Evolutionary conservation across 768 basidiomycete genomes (phyloP), one percentile per base, ranked within the genome.

Genomic region (Pilatotrama ljubarskyi): DNA sequence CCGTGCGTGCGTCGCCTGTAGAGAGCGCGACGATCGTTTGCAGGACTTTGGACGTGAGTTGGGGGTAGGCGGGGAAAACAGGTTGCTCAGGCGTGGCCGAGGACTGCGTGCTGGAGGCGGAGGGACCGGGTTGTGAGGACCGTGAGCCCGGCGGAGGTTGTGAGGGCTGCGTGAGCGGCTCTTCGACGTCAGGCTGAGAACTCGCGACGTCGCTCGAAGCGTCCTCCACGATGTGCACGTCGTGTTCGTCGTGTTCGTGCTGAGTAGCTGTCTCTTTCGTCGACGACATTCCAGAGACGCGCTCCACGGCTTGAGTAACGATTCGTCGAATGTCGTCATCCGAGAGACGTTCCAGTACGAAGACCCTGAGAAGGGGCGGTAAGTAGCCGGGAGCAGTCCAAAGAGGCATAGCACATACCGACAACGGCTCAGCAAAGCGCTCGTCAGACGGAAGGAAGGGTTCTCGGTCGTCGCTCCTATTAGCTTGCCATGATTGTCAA

Each of bases 381-480:
- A 52, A 60, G 63, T 29, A 10, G 67, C 67, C 42, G 25, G 9
- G 11, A 24, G 22, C 48, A 15, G 44, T 20, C 13, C 5, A 5
- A 48, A n/a, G 24, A 40, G 51, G 41, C 36, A 41, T 44, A 10
- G 44, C 7, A 74, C 82, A 67, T 63, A 88, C 90, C 90, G 82
- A 73, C 90, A 92, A 43, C 90, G 84, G 68, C 87, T 87, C 29
- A 92, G 74, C 26, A 92, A 76, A 11, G 90, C 86, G 32, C 84
- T 79, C 17, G 85, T 90, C 32, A 92, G 71, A 64, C 88, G 90
- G 76, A 95, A 95, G 0, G 90, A 91, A 0, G 92, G 92, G 62
- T 95, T 95, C 72, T 95, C 93, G 0, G 92, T 94, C 3, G 92
- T 95, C 0, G 92, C 91, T 25, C 91, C 91, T 66, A 93, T 82